phyloP scores from a whole-genome alignment of 805 yeast genomes.

The Blastobotrys parvus region DNA sequence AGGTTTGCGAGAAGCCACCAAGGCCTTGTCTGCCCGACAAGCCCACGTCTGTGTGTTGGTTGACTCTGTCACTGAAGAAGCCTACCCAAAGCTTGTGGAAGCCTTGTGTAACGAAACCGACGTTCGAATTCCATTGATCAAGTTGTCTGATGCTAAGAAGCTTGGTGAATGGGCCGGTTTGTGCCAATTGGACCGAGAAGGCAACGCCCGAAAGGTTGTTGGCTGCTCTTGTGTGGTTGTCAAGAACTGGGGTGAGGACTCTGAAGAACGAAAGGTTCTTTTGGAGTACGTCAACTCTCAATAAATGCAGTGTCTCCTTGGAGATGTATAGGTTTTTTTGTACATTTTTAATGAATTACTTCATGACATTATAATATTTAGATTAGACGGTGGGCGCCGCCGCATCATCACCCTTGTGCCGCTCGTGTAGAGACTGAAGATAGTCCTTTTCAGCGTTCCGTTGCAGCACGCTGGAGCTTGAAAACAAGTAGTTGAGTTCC shows the following conservation, averaged over 20 bases:
- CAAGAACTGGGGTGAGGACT: conserved; percentile 99
- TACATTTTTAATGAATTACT: too few species aligned
- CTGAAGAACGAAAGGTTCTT: conserved; percentile 93
- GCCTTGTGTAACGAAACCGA: conserved; percentile 98
- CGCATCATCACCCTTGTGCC: too few species aligned
- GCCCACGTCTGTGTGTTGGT: conserved; percentile 96
- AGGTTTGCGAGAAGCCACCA: conserved; percentile 99
- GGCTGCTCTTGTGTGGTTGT: conserved; percentile 99
- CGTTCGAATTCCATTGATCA: conserved; percentile 93
- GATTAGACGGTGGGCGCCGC: too few species aligned
- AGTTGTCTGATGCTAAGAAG: conserved; percentile 99
- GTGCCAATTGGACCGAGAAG: conserved; percentile 99
- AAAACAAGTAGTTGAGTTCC: conserved; percentile 2
- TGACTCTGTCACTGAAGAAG: conserved; percentile 97
- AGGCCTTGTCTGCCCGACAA: conserved; percentile 95
- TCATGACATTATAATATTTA: too few species aligned
- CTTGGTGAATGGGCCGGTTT: conserved; percentile 99
- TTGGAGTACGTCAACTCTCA: conserved; percentile 93
- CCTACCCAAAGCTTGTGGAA: conserved; percentile 95
- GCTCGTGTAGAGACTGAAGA: too few species aligned
- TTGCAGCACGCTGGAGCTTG: not conserved
- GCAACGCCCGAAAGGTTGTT: conserved; percentile 99
- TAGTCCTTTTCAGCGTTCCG: not conserved
- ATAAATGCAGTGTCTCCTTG: conserved; percentile 36
- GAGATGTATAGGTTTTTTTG: too few species aligned